Evolutionary conservation across 2,329 filamentous ascomycete species (phyloP), one percentile per base, ranked within the genome.

Genomic region (Fonsecaea monophora): DNA sequence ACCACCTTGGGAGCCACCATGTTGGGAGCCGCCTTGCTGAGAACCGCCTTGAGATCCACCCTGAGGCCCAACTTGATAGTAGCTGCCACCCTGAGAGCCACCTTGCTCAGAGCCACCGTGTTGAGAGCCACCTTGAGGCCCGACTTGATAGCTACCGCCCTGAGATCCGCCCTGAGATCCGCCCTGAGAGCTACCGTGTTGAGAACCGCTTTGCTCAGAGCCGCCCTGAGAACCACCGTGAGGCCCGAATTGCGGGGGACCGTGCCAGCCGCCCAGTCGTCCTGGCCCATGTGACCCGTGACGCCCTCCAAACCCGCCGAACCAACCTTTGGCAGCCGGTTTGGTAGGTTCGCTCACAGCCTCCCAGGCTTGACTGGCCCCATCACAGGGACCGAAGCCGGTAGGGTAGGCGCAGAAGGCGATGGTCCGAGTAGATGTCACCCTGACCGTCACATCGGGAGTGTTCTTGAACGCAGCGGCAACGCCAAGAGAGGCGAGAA

Each of bases 361-460:
- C 45, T 4, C 21, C 57, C 57, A 60, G n/a, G 25, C 45, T 60
- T 53, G 32, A 50, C 34, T 48, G 3, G 50, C 37, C 40, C 53
- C 45, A 5, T 53, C 21, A 40, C 58, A 61, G 34, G 21, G 3
- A 8, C 10, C 8, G n/a, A 53, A 32, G 15, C 48, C 58, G 32
- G 58, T 61, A 53, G 58, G 58, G 12, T 53, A 38, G 6, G 61
- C 53, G 18, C 61, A 64, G 25, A 64, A 53, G 12, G 54, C 50
- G 32, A 57, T 21, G 6, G 61, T 64, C 32, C 61, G 61, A 40
- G 61, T 64, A 25, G 38, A 25, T 18, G 48, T 64, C 21, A 64
- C 61, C 21, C 13, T 58, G 9, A 64, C 61, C 4, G 61, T 64
- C 10, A 37, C 40, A 21, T 64, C 61, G 18, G 25, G 53, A 37